A percentile compares a stretch with the other conserved stretches of the same genome.
These are phyloP conservation scores for Furcasterigmium furcatum DNA, from an alignment of 2,329 filamentous ascomycete genomes.

Conservation along the genomic window DNA sequence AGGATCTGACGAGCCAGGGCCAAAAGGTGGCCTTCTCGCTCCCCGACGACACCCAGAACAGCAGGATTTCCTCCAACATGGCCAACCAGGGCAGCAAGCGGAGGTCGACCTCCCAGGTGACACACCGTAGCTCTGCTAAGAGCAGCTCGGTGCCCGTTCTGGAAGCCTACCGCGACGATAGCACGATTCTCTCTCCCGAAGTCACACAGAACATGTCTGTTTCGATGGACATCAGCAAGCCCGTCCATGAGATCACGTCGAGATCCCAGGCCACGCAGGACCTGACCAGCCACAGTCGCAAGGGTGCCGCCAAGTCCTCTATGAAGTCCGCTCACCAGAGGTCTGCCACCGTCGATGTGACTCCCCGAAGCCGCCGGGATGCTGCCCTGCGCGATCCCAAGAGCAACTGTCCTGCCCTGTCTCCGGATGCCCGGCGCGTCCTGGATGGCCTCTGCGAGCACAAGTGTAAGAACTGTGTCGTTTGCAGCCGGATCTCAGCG, in stretches of 20 bases:
- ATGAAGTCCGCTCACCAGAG: slow-evolving; percentile 8
- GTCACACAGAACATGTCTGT: slow-evolving; percentile 17
- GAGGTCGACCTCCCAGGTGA: slow-evolving; percentile 17
- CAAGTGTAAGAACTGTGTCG: slow-evolving; percentile 52
- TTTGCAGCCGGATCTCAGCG: slow-evolving; percentile 52
- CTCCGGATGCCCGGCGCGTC: slow-evolving; percentile 47
- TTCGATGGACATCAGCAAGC: slow-evolving; percentile 15
- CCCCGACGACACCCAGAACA: slow-evolving; percentile 27
- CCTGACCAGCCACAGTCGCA: slow-evolving; percentile 14
- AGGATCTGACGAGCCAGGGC: slow-evolving; percentile 13
- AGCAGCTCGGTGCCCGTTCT: slow-evolving; percentile 4
- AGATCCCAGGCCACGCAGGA: slow-evolving; percentile 9
- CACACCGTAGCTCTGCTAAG: slow-evolving; percentile 11
- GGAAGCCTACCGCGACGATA: slow-evolving; percentile 15
- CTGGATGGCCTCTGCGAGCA: slow-evolving; percentile 52
- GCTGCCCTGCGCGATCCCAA: slow-evolving; percentile 2
- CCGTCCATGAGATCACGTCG: slow-evolving; percentile 5
- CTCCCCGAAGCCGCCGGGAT: slow-evolving; percentile 10
- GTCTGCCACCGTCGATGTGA: slow-evolving; percentile 11
- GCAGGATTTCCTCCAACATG: slow-evolving; percentile 22
- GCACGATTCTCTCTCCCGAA: slow-evolving; percentile 16
- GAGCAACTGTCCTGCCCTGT: slow-evolving; percentile 40
- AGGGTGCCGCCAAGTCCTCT: slow-evolving; percentile 6
- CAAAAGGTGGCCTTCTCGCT: slow-evolving; percentile 40
- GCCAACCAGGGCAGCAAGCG: slow-evolving; percentile 42